A percentile compares a stretch with the other conserved stretches of the same genome.
Conservation (phyloP, 805 yeast species). For the Sporopachydermia quercuum region DNA sequence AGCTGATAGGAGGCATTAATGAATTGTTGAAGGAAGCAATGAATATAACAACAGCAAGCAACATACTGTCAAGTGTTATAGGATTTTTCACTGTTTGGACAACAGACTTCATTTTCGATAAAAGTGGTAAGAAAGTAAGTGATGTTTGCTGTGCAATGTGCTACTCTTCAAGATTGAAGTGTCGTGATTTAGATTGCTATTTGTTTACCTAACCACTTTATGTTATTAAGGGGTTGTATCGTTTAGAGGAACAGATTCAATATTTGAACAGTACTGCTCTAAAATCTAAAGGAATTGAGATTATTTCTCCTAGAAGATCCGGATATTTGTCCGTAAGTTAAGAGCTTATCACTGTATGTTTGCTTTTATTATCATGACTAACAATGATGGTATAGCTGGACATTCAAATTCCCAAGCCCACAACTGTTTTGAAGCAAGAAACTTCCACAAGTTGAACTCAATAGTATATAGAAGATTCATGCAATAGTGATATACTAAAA, state of each 20-base stretch:
- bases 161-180: too few species aligned
- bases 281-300: slow-evolving; percentile 15
- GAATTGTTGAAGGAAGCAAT: slow-evolving; percentile 21
- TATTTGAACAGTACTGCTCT: slow-evolving; percentile 17
- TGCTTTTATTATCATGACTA: slow-evolving; percentile 8
- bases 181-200: too few species aligned
- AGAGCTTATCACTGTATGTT: neutral
- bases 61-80: neutral
- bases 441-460: neutral
- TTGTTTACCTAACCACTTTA: too few species aligned
- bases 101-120: neutral
- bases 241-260: neutral
- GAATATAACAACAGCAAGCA: neutral
- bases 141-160: too few species aligned
- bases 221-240: too few species aligned
- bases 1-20: slow-evolving; percentile 31
- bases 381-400: slow-evolving; percentile 27
- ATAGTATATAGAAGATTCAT: too few species aligned
- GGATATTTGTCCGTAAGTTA: slow-evolving; percentile 38
- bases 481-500: too few species aligned
- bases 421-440: slow-evolving; percentile 2
- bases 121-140: neutral
- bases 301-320: slow-evolving; percentile 36
- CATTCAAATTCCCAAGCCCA: slow-evolving; percentile 34
- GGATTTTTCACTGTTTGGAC: neutral